Evolutionary conservation across 805 yeast genomes (phyloP), one percentile per base, ranked within the genome.

Genomic region (Yarrowia sp.): DNA sequence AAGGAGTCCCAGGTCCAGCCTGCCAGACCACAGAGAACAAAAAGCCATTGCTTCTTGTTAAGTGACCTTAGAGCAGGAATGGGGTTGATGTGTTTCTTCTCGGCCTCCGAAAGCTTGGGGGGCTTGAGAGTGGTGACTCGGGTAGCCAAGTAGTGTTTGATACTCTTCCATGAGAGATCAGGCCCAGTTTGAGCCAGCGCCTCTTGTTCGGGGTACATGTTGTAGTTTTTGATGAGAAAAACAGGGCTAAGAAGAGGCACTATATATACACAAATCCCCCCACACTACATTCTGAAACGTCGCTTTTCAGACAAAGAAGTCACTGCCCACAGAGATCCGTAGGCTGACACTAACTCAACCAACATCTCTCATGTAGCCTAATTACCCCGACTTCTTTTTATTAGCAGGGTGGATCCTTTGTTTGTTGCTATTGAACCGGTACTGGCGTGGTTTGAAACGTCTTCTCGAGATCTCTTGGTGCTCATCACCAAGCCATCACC

Each of bases 1-100:
- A 87, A 82, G 2, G 90, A 86, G 70, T 86, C 92, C 81, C 86
- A 80, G 1, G 88, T 80, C 92, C 92, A 88, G 32, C 86, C 88
- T 33, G 76, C 72, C 68, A 84, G 83, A 1, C 88, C 90, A 71
- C 85, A 78, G 18, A 79, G 71, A 71, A 87, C 85, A 66, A 82
- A 83, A 65, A 80, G 79, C 89, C 91, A 87, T 70, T 86, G 87
- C 66, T 74, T 78, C 64, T 79, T 73, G 41, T 48, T 48, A 10
- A 48, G 55, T 4, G 55, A 7, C 8, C 55, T 28, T 2, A 48
- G 55, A 2, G 55, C 55, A 15, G 55, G 55, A 9, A 48, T 48
- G n/a, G 55, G 55, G 28, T 48, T 48, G 55, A 48, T 48, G 55
- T 48, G 55, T 18, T 48, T 48, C 28, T 48, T 48, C 15, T 48